Evolutionary conservation across 2,329 filamentous ascomycete genomes (phyloP), one percentile per base, ranked within the genome.

Genomic region (Botrytis byssoidea): DNA sequence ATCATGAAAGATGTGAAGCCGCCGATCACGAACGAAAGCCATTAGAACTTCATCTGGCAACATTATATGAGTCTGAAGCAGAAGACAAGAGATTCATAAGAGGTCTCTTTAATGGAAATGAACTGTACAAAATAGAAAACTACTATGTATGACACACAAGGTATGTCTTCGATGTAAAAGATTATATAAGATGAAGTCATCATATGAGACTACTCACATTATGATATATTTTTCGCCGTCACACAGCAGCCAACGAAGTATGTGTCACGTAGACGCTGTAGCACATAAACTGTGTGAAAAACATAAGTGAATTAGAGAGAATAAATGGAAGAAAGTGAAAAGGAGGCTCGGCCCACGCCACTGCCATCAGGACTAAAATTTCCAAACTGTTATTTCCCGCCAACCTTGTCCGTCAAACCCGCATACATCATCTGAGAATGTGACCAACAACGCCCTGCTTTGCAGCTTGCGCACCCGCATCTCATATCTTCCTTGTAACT

Each of bases 401-500:
- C 25, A 68, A 68, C 35, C 48, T 68, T 57, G 25, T 68, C 48
- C 35, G 35, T 18, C 18, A 42, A 57, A 55, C 25, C 18, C 35
- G 18, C 66, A 68, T 68, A 42, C 66, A 68, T 57, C 66, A 42
- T 57, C 48, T 57, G 48, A n/a, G 48, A 68, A 68, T 68, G 66
- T 68, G 66, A 68, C 66, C 48, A 57, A 68, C 35, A 57, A 42
- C n/a, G 35, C 63, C 63, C 63, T 66, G 63, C 35, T 42, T 68
- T 42, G 66, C 66, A 37, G 48, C 32, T 35, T 40, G 63, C 20
- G 61, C 44, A 57, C 66, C 35, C 65, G 57, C 66, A 68, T 35
- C 42, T 48, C 63, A 35, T 25, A 4, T 40, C 55, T 68, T 51
- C 48, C 48, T 55, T 32, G 46, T 32, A 67, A 40, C 1, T 16